Percentiles rank a stretch among this genome's conserved stretches.
Evolutionary conservation across 352 stramenopile genomes (phyloP).

Genomic region (Bremia lactucae): DNA sequence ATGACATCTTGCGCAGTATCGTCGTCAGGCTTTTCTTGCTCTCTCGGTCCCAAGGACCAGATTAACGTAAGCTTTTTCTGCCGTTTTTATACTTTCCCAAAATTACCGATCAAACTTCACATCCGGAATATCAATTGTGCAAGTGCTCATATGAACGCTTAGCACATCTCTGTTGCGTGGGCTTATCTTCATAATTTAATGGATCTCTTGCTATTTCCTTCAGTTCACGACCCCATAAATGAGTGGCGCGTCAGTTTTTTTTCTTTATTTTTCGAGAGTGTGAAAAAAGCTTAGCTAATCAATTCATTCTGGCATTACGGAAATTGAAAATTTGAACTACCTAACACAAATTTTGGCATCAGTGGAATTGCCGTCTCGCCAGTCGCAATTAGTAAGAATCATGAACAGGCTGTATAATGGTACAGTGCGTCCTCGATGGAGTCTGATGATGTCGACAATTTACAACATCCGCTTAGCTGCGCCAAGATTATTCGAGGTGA

Average conservation of each 20-base stretch:
- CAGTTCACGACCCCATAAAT: constrained; percentile 13
- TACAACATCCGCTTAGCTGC: constrained; percentile 45
- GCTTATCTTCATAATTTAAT: constrained; percentile 66
- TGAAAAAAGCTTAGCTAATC: constrained; percentile 10
- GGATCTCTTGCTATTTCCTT: constrained; percentile 48
- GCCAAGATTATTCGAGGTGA: constrained; percentile 57
- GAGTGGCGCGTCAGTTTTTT: constrained; percentile 61
- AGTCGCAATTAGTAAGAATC: constrained; percentile 21
- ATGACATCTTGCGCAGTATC: constrained; percentile 8
- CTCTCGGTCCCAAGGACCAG: constrained; percentile 18
- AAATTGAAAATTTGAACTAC: constrained; percentile 55
- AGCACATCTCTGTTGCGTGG: constrained; percentile 29
- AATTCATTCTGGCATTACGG: constrained; percentile 9
- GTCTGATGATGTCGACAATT: constrained; percentile 34
- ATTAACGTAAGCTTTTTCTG: constrained; percentile 73
- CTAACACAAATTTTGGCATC: constrained; percentile 36
- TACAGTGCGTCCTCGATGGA: constrained; percentile 55
- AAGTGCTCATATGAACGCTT: constrained; percentile 26
- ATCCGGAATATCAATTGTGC: constrained; percentile 15
- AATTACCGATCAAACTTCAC: constrained; percentile 32
- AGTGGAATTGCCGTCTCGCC: constrained; percentile 17
- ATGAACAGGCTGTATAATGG: constrained; percentile 51
- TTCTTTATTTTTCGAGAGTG: constrained; percentile 47
- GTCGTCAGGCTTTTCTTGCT: constrained; percentile 16
- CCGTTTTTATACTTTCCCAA: constrained; percentile 58